Evolutionary conservation across 331 rosid genomes (phyloP), one percentile per base, ranked within the genome.

Genomic region (Quercus phellos): DNA sequence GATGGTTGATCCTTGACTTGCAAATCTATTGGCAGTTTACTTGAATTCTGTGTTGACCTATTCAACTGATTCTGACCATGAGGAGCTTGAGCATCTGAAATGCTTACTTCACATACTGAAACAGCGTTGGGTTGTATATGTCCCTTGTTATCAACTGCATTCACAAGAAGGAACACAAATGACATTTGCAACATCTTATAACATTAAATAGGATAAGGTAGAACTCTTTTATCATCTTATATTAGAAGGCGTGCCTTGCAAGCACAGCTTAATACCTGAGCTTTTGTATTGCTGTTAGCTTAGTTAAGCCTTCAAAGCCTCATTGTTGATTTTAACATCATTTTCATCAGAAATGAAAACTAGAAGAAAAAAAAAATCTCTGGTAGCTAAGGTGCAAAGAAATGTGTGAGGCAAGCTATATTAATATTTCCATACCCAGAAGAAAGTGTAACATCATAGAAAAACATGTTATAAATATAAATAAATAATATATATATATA

Each of bases 121-220:
- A 71, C 61, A 50, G 53, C 0, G 1, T 22, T 58, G 66, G 16
- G 26, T 58, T 22, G 66, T 9, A 22, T 34, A 61, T 50, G 55
- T 60, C 42, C 82, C 22, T 30, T 60, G 64, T 21, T 51, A 50
- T 71, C 51, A 78, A 70, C 82, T 78, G 77, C 81, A 78, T 78
- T 68, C 22, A 71, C 30, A 34, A 50, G 35, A 24, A 46, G 66
- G 55, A 71, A 59, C 18, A 19, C 58, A 59, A 16, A 19, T 42
- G 72, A 19, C 42, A 55, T 68, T 68, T 58, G 63, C 63, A 56
- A 21, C 63, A 56, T 19, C 27, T 56, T 26, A 21, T 9, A 56
- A 4, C 24, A 8, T 56, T 56, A 56, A 56, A 56, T 56, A 56
- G 26, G 63, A 21, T 21, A 56, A 56, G 27, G 4, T 56, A 21